These are phyloP conservation scores for Nicotiana obtusifolia DNA, from an alignment of 257 asterid genomes.

Conservation along the genomic window DNA sequence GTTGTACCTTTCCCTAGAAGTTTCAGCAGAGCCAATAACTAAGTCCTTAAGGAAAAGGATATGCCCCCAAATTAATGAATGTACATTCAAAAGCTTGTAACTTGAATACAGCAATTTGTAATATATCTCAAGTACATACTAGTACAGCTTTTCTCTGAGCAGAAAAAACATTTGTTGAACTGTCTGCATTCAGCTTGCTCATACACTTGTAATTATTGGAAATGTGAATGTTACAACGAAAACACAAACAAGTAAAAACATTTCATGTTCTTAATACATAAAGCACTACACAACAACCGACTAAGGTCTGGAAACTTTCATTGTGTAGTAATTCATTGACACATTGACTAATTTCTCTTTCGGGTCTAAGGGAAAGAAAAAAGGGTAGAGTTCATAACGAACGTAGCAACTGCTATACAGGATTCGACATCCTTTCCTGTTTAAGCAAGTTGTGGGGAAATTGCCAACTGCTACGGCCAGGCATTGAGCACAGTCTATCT, in stretches of 20 bases:
- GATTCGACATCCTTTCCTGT: slow-evolving; percentile 59
- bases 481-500: slow-evolving; percentile 53
- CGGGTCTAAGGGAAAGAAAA: slow-evolving; percentile 54
- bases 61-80: background rate
- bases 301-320: background rate
- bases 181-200: background rate
- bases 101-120: background rate
- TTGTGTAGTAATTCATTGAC: background rate
- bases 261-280: background rate
- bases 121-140: background rate
- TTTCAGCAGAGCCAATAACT: slow-evolving; percentile 49
- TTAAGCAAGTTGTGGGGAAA: slow-evolving; percentile 27
- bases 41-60: slow-evolving; percentile 5
- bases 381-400: slow-evolving; percentile 70
- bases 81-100: background rate
- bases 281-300: no score
- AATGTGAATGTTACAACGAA: background rate
- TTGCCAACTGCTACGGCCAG: slow-evolving; percentile 47
- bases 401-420: slow-evolving; percentile 58
- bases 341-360: slow-evolving; percentile 7
- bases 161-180: background rate
- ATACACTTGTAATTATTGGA: background rate
- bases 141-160: slow-evolving; percentile 2
- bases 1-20: slow-evolving; percentile 84
- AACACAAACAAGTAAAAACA: background rate